Conservation (phyloP, 2,329 filamentous ascomycete species). For the Hymenoscyphus repandus region DNA sequence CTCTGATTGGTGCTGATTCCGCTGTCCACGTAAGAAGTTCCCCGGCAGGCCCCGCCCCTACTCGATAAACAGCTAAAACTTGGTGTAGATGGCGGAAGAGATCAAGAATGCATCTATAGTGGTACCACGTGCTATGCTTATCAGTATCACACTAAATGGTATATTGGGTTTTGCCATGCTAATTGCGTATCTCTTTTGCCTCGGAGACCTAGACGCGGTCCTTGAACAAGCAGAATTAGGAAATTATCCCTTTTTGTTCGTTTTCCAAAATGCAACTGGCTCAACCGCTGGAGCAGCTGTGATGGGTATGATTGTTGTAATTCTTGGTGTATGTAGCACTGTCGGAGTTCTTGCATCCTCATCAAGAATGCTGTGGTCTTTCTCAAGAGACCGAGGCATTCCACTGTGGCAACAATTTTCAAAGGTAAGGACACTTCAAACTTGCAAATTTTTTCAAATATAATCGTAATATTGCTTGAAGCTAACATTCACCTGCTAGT, state of each 20-base stretch:
- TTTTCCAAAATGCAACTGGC: slow-evolving; percentile 41
- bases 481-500: background rate
- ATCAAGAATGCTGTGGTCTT: slow-evolving; percentile 36
- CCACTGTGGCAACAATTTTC: slow-evolving; percentile 32
- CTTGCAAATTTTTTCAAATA: background rate
- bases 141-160: slow-evolving; percentile 42
- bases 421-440: slow-evolving; percentile 21
- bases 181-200: slow-evolving; percentile 30
- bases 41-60: background rate
- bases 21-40: slow-evolving; percentile 23
- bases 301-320: slow-evolving; percentile 25
- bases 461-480: background rate
- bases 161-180: slow-evolving; percentile 36
- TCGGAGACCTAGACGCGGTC: slow-evolving; percentile 31
- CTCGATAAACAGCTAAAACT: background rate
- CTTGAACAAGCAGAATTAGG: slow-evolving; percentile 30
- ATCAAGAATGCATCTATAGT: slow-evolving; percentile 40
- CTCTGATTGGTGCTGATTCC: slow-evolving; percentile 10
- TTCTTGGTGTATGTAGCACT: slow-evolving; percentile 36
- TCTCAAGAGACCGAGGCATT: slow-evolving; percentile 39
- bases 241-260: slow-evolving; percentile 38
- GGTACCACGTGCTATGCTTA: slow-evolving; percentile 43
- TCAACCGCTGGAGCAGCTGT: slow-evolving; percentile 34
- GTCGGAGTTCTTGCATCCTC: slow-evolving; percentile 33
- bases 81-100: slow-evolving; percentile 39